These are phyloP conservation scores for Pontederia paniculata DNA, from an alignment of 176 grass and related monocot species.

Conservation along the genomic window DNA sequence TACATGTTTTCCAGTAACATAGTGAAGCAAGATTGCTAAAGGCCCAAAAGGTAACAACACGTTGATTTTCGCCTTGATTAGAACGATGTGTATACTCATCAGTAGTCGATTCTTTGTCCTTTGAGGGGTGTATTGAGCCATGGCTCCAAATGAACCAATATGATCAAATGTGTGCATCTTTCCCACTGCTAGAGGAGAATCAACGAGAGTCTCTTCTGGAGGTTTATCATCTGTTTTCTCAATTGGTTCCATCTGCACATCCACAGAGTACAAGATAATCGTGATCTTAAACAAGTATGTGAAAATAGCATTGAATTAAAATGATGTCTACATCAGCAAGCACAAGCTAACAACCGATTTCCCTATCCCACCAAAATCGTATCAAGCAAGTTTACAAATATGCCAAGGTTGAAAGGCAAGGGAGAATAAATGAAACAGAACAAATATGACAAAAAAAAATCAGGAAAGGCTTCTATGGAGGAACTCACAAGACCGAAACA, in stretches of 20 bases:
- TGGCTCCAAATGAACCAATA: slow-evolving; percentile 66
- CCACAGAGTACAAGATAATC: not conserved
- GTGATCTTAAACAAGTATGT: not conserved
- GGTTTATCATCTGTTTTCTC: slow-evolving; percentile 51
- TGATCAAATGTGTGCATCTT: slow-evolving; percentile 94
- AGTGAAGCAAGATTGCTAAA: slow-evolving; percentile 79
- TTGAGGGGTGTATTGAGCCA: slow-evolving; percentile 48
- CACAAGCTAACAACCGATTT: too few relatives aligned
- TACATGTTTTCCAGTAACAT: slow-evolving; percentile 77
- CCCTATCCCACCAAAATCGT: too few relatives aligned
- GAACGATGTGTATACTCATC: slow-evolving; percentile 64
- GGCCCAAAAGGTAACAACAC: slow-evolving; percentile 89
- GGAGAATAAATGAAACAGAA: too few relatives aligned
- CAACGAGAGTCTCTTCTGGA: slow-evolving; percentile 18
- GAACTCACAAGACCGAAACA: too few relatives aligned
- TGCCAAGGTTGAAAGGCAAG: too few relatives aligned
- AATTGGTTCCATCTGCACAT: slow-evolving; percentile 48
- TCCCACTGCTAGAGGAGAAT: slow-evolving; percentile 25
- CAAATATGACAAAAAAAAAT: too few relatives aligned
- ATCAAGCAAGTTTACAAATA: too few relatives aligned
- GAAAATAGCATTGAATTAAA: too few relatives aligned
- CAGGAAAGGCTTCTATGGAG: too few relatives aligned
- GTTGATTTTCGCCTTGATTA: slow-evolving; percentile 86
- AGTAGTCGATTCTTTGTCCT: slow-evolving; percentile 51
- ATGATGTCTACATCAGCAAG: too few relatives aligned